These are phyloP conservation scores for Oidium heveae DNA, from an alignment of 2,329 filamentous ascomycete species.

Conservation along the genomic window DNA sequence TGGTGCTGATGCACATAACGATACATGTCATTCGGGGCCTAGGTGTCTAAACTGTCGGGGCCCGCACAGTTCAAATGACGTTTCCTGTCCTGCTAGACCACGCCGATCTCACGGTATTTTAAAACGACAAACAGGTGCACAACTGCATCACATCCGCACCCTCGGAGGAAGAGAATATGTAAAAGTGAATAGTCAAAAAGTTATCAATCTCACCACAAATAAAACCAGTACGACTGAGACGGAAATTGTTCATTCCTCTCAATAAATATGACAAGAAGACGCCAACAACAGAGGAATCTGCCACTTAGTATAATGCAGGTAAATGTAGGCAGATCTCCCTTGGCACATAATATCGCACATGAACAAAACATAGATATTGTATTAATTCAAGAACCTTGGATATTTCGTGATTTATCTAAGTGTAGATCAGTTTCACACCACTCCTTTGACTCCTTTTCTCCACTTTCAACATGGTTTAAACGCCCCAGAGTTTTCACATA, in stretches of 20 bases:
- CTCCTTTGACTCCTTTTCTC: neutral
- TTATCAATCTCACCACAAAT: neutral
- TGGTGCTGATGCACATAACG: neutral
- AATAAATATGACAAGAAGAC: neutral
- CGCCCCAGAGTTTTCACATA: no score
- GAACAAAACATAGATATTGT: neutral
- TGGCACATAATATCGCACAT: neutral
- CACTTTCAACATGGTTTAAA: neutral
- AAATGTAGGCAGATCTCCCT: neutral
- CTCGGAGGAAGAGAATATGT: neutral
- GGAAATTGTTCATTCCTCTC: neutral
- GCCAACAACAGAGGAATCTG: neutral
- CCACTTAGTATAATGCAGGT: neutral
- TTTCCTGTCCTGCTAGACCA: neutral
- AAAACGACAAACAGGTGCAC: neutral
- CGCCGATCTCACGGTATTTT: neutral
- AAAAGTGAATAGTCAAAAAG: neutral
- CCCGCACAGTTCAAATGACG: neutral
- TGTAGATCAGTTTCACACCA: neutral
- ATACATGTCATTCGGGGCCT: neutral
- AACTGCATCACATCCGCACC: neutral
- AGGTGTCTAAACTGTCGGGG: no score
- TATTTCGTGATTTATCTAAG: neutral
- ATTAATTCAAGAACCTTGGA: neutral
- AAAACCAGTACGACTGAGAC: neutral